Evolutionary conservation across 2,329 filamentous ascomycete genomes (phyloP), one percentile per base, ranked within the genome.

Genomic region (Talaromyces amestolkiae): DNA sequence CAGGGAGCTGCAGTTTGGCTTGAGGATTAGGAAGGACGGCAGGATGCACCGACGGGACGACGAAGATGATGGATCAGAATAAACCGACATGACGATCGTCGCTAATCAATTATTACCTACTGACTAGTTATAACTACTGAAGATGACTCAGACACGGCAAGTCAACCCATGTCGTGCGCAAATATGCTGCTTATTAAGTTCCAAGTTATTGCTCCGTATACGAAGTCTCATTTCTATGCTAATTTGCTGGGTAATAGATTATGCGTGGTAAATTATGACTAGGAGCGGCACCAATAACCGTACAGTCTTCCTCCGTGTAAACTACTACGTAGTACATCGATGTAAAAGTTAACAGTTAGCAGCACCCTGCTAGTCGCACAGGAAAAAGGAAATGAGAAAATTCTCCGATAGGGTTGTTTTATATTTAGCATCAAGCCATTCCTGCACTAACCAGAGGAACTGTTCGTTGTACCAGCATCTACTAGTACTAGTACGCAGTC

Each of bases 401-500:
- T 31, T 62, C 60, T 62, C 60, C 60, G 60, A 62, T 62, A 62
- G 60, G 60, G 19, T 43, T 22, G 43, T 7, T 39, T 31, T 61
- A 47, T 60, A 60, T 47, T 60, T 60, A 60, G 58, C 24, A 35
- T 22, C 24, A 22, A 59, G 58, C 58, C 39, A 45, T 35, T 5
- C 9, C 27, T 53, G 27, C 17, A 11, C 15, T 53, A n/a, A 33
- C 49, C 27, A 31, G 27, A 53, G 49, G 49, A 58, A 58, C 56
- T 43, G 37, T 13, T 58, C 53, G 45, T 49, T 49, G 45, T 27
- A 9, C 45, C 11, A 27, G 22, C 13, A 11, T 27, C 22, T 13
- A 47, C 27, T 31, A 37, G 35, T 7, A 10, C 35, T 37, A 10
- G 35, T 13, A 13, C 35, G 1, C 9, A 13, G 45, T 49, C 45